Percentiles rank a stretch among this genome's conserved stretches.
phyloP scores from a whole-genome alignment of 352 stramenopile genomes.

The Globisporangium barbulae region DNA sequence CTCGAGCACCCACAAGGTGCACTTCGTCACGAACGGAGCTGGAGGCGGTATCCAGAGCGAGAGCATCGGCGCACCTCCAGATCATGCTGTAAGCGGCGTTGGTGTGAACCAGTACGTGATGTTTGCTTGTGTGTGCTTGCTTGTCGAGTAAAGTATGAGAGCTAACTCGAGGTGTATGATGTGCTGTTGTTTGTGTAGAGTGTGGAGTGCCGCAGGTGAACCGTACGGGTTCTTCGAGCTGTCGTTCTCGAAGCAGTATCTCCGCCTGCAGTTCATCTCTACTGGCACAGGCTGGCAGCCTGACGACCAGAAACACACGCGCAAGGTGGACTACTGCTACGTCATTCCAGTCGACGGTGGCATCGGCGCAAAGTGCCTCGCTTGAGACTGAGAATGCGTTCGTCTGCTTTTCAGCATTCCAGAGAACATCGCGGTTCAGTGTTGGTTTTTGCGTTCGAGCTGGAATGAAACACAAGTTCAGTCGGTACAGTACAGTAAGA shows the following conservation, averaged over 20 bases:
- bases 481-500: not conserved
- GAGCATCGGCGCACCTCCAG: slow-evolving; percentile 47
- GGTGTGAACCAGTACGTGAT: slow-evolving; percentile 16
- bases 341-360: slow-evolving; percentile 8
- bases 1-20: slow-evolving; percentile 48
- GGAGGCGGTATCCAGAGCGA: slow-evolving; percentile 72
- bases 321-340: slow-evolving; percentile 15
- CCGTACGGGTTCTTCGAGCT: slow-evolving; percentile 73
- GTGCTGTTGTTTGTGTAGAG: slow-evolving; percentile 6
- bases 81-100: slow-evolving; percentile 28
- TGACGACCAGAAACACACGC: slow-evolving; percentile 10
- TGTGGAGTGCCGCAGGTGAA: slow-evolving; percentile 43
- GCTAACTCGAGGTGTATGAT: not conserved
- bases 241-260: slow-evolving; percentile 45
- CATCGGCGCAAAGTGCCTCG: slow-evolving; percentile 8
- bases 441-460: not conserved
- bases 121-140: not conserved
- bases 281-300: slow-evolving; percentile 17
- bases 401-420: not conserved
- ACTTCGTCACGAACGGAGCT: slow-evolving; percentile 69
- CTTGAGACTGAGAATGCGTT: not conserved
- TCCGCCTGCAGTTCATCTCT: slow-evolving; percentile 51
- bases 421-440: not conserved
- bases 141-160: not conserved
- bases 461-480: not conserved